Percentiles rank a stretch among this genome's conserved stretches.
phyloP scores from a whole-genome alignment of 371 early-diverging fungal genomes.

The Lichtheimia corymbifera region DNA sequence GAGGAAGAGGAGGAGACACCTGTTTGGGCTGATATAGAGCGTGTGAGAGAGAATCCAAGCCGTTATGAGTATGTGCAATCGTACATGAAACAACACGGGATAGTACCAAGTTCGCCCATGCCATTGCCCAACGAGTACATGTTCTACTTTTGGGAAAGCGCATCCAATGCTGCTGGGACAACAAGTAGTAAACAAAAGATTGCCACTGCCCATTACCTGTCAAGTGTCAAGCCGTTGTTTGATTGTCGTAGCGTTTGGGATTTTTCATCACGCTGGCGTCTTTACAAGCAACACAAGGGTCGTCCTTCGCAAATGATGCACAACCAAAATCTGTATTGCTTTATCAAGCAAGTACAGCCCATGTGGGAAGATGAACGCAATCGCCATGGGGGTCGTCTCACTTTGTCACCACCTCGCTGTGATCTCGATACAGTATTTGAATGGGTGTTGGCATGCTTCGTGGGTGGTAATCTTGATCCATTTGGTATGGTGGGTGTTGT shows the following conservation, averaged over 20 bases:
- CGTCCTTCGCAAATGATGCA: conserved; percentile 42
- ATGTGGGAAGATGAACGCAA: conserved; percentile 66
- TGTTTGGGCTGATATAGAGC: conserved; percentile 41
- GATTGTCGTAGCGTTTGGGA: conserved; percentile 53
- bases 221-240: conserved; percentile 50
- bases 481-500: conserved; percentile 42
- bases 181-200: conserved; percentile 35
- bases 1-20: conserved; percentile 15
- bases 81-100: conserved; percentile 25
- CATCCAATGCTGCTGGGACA: conserved; percentile 15
- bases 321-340: conserved; percentile 60
- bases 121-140: conserved; percentile 26
- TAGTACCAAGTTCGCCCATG: conserved; percentile 17
- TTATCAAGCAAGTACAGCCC: conserved; percentile 55
- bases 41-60: conserved; percentile 34
- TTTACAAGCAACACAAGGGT: conserved; percentile 31
- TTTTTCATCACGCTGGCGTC: conserved; percentile 57
- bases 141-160: conserved; percentile 50
- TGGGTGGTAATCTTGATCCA: conserved; percentile 47
- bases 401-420: conserved; percentile 33
- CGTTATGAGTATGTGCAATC: conserved; percentile 24
- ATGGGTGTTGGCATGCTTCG: conserved; percentile 49
- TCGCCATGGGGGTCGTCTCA: conserved; percentile 54
- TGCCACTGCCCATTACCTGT: conserved; percentile 36
- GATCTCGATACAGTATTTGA: conserved; percentile 53